Evolutionary conservation across 495 filamentous ascomycete genomes (phyloP), one percentile per base, ranked within the genome.

Genomic region (Podospora pseudoanserina): DNA sequence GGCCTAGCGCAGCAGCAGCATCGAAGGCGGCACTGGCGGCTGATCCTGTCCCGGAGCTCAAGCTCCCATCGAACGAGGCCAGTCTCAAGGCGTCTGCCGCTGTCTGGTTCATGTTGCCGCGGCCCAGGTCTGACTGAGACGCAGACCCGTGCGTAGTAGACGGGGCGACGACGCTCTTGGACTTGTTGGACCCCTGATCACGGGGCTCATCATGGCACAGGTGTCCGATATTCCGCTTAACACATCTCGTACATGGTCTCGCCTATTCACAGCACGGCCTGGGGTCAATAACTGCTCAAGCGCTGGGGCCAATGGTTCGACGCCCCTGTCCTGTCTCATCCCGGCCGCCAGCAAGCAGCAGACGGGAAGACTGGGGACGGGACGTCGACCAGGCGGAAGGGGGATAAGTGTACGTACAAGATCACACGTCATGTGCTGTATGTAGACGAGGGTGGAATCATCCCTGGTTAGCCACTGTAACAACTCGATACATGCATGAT

Each of bases 361-460:
- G 39, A 49, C 39, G 39, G 39, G 39, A 39, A 49, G 39, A 49
- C 39, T 13, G 39, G 39, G 39, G 39, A 34, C 19, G 26, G 54
- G 58, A 70, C 62, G 61, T 59, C 58, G 60, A 55, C 62, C 53
- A 55, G 39, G 49, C 20, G 44, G 59, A 79, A 73, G 75, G 77
- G 70, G 78, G 72, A 23, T 78, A 79, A 79, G 77, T 80, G 75
- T 80, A 88, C 92, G 87, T 94, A 97, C 94, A 84, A 94, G 91
- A 87, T 99, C 96, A 87, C 95, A 99, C 79, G 96, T 98, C 95
- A 99, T 99, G 90, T 99, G 95, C 92, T 96, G 82, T 82, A 81
- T 96, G 82, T 82, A 81, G 78, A 75, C 18, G 39, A 44, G 39
- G 60, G 67, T 68, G 60, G 63, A 18, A 70, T 60, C 68, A 70